Percentiles rank a stretch among this genome's conserved stretches.
These are phyloP conservation scores for Rutstroemia sp. DNA, from an alignment of 2,329 filamentous ascomycete genomes.

Conservation along the genomic window DNA sequence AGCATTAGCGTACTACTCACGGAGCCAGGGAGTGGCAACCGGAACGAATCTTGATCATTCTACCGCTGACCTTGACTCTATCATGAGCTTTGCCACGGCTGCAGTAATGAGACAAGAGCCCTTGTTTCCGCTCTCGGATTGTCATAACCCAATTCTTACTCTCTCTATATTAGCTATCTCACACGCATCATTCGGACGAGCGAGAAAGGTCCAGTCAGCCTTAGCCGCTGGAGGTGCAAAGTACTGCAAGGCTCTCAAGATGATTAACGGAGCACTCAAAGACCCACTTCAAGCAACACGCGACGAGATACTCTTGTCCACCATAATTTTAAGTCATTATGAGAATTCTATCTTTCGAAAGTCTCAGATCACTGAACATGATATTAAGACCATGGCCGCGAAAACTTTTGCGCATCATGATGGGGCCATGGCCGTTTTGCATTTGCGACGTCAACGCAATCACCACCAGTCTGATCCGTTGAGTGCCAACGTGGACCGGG, in stretches of 20 bases:
- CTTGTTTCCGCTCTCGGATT: neutral
- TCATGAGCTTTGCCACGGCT: neutral
- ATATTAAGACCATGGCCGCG: constrained; percentile 1
- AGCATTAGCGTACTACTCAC: neutral
- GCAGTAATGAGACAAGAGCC: neutral
- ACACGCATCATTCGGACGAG: neutral
- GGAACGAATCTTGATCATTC: neutral
- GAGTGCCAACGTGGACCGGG: neutral
- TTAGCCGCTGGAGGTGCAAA: neutral
- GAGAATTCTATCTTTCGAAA: constrained; percentile 1
- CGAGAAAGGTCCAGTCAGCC: neutral
- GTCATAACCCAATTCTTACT: neutral
- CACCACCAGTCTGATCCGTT: neutral
- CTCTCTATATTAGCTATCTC: constrained; percentile 10
- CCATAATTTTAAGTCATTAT: constrained; percentile 12
- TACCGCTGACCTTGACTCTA: neutral
- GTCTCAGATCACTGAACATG: neutral
- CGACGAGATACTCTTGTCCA: constrained; percentile 10
- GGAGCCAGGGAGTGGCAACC: neutral
- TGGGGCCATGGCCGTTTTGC: constrained; percentile 2
- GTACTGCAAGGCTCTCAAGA: constrained; percentile 9
- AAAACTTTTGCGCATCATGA: constrained; percentile 7
- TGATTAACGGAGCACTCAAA: constrained; percentile 5
- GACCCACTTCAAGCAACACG: neutral
- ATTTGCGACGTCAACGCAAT: neutral